Conservation (phyloP, 176 grass and related monocot species). For the Hyparrhenia diplandra region DNA sequence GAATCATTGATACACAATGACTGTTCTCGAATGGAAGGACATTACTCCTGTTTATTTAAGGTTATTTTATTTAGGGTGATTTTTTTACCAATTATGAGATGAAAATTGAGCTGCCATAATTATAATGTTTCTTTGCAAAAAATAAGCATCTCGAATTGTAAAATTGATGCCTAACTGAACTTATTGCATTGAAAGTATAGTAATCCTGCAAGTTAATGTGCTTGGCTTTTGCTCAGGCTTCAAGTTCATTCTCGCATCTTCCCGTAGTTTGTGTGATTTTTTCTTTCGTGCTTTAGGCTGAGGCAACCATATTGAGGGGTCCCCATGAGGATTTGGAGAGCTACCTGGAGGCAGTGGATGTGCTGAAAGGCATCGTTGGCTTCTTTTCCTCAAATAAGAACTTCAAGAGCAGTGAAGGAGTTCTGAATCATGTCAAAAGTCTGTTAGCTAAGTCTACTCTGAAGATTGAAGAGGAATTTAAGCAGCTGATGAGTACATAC, state of each 20-base stretch:
- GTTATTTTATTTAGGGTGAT: not conserved
- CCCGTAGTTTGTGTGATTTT: not conserved
- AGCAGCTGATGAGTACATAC: slow-evolving; percentile 60
- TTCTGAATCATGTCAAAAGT: slow-evolving; percentile 65
- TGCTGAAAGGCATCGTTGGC: slow-evolving; percentile 55
- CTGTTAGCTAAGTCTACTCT: slow-evolving; percentile 63
- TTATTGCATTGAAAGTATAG: not conserved
- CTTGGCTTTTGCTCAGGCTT: not conserved
- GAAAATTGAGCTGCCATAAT: not conserved
- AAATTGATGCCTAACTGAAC: not conserved
- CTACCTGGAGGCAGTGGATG: slow-evolving; percentile 77
- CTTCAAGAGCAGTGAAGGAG: slow-evolving; percentile 57
- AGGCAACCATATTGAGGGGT: slow-evolving; percentile 70
- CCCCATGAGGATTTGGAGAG: slow-evolving; percentile 90
- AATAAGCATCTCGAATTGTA: not conserved
- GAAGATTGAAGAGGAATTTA: slow-evolving; percentile 93
- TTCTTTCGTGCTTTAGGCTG: slow-evolving; percentile 47
- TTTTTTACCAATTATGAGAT: not conserved
- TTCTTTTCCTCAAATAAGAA: slow-evolving; percentile 83
- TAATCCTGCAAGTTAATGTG: not conserved
- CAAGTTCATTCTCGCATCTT: not conserved
- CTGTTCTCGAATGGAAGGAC: not conserved
- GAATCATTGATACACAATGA: not conserved
- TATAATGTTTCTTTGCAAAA: not conserved
- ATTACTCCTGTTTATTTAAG: not conserved